Evolutionary conservation across 1,284 basidiomycete species (phyloP).

Genomic region (Leccinum glutinopallens): DNA sequence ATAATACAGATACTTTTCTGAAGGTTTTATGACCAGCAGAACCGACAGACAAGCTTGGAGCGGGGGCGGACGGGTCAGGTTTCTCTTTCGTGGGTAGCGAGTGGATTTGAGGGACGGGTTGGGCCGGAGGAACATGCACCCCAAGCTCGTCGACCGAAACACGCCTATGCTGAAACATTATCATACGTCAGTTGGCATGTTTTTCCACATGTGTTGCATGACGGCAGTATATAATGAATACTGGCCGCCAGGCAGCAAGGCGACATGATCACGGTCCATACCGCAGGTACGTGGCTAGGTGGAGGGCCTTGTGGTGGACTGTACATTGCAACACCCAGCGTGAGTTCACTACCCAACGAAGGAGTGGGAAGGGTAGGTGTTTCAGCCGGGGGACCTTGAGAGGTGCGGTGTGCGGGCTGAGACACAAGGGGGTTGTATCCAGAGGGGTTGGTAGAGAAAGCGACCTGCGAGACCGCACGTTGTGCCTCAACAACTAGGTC

Average conservation of each 20-base stretch:
- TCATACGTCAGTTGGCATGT: constrained; percentile 18
- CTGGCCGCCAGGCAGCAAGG: constrained; percentile 26
- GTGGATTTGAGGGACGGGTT: constrained; percentile 23
- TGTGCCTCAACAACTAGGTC: constrained; percentile 65
- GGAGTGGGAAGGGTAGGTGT: constrained; percentile 30
- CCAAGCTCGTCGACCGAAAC: constrained; percentile 35
- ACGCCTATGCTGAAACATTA: constrained; percentile 23
- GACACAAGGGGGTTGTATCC: constrained; percentile 21
- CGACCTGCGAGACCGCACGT: constrained; percentile 58
- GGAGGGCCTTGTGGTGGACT: constrained; percentile 18
- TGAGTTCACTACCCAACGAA: constrained; percentile 35
- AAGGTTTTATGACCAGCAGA: not conserved
- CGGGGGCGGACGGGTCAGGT: constrained; percentile 4
- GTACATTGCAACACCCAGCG: constrained; percentile 23
- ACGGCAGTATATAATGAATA: constrained; percentile 11
- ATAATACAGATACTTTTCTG: no score
- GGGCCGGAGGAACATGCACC: constrained; percentile 10
- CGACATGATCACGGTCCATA: constrained; percentile 23
- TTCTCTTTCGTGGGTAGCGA: constrained; percentile 28
- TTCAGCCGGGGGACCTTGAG: constrained; percentile 14
- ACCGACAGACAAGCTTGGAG: constrained; percentile 6
- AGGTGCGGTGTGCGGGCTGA: constrained; percentile 9
- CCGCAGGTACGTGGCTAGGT: constrained; percentile 12
- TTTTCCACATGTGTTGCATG: constrained; percentile 17
- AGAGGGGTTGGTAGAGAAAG: constrained; percentile 47